Evolutionary conservation across 305 asterid species (phyloP).

Genomic region (Fraxinus xanthoxyloides): DNA sequence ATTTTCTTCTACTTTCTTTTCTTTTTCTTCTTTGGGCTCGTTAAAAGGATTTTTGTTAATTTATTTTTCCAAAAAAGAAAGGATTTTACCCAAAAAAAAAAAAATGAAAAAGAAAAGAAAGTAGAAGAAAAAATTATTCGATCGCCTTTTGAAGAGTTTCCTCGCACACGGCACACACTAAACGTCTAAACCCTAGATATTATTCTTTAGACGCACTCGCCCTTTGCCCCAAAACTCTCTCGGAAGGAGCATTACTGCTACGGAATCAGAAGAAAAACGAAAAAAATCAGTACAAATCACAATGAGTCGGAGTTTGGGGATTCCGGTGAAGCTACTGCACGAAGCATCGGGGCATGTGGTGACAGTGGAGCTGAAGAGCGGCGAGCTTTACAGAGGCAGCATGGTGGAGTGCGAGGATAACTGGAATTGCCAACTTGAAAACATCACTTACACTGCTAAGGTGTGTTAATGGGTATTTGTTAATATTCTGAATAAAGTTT

Average conservation of each 20-base stretch:
- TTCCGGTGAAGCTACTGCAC: slow-evolving; percentile 94
- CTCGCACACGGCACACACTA: neutral
- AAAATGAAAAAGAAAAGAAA: too few relatives aligned
- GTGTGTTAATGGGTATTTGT: slow-evolving; percentile 21
- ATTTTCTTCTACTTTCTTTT: too few relatives aligned
- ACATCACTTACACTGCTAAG: slow-evolving; percentile 80
- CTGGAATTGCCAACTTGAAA: slow-evolving; percentile 93
- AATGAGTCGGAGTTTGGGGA: slow-evolving; percentile 88
- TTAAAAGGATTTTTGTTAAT: too few relatives aligned
- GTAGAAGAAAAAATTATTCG: too few relatives aligned
- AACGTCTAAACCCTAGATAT: neutral
- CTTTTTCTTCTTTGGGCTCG: too few relatives aligned
- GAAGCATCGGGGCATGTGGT: slow-evolving; percentile 93
- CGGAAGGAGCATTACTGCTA: neutral
- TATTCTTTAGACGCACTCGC: neutral
- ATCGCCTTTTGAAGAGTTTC: neutral
- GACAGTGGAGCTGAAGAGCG: slow-evolving; percentile 85
- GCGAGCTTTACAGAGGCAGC: slow-evolving; percentile 87
- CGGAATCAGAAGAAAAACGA: neutral
- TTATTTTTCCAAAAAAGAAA: too few relatives aligned
- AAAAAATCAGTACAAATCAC: neutral
- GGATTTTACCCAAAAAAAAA: too few relatives aligned
- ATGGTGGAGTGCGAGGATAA: slow-evolving; percentile 95
- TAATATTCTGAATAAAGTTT: neutral
- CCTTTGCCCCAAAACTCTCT: neutral